Evolutionary conservation across 352 stramenopile genomes (phyloP).

Genomic region (Globisporangium takayamanum): DNA sequence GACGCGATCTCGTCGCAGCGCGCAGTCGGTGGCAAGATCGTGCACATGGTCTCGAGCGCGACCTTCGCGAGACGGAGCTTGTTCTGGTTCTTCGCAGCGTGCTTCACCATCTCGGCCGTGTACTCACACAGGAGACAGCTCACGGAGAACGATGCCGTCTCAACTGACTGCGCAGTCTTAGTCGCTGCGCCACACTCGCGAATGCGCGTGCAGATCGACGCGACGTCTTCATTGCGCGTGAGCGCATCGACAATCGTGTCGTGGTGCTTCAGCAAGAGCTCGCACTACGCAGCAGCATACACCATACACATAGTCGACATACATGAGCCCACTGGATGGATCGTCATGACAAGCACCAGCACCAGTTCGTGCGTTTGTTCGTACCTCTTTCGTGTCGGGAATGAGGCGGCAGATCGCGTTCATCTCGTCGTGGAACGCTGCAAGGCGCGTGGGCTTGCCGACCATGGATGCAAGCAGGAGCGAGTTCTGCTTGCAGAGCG

Average conservation of each 20-base stretch:
- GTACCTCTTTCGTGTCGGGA: conserved; percentile 35
- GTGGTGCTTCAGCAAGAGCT: conserved; percentile 47
- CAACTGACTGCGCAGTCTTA: not conserved
- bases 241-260: conserved; percentile 46
- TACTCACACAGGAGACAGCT: conserved; percentile 78
- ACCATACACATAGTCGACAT: not conserved
- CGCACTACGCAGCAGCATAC: conserved; percentile 22
- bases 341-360: not conserved
- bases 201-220: conserved; percentile 47
- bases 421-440: conserved; percentile 39
- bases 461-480: conserved; percentile 48
- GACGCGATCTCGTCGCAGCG: conserved; percentile 60
- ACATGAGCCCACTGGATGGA: not conserved
- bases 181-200: conserved; percentile 22
- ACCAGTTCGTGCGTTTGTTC: conserved; percentile 2
- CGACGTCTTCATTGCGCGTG: conserved; percentile 39
- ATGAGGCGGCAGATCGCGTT: conserved; percentile 52
- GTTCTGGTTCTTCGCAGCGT: conserved; percentile 37
- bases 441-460: conserved; percentile 33
- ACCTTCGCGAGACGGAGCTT: conserved; percentile 55
- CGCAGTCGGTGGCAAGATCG: conserved; percentile 49
- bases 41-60: conserved; percentile 72
- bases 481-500: conserved; percentile 54
- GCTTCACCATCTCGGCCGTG: conserved; percentile 52
- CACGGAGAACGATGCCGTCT: conserved; percentile 38